Conservation (phyloP, 257 asterid genomes). For the Misopates orontium region DNA sequence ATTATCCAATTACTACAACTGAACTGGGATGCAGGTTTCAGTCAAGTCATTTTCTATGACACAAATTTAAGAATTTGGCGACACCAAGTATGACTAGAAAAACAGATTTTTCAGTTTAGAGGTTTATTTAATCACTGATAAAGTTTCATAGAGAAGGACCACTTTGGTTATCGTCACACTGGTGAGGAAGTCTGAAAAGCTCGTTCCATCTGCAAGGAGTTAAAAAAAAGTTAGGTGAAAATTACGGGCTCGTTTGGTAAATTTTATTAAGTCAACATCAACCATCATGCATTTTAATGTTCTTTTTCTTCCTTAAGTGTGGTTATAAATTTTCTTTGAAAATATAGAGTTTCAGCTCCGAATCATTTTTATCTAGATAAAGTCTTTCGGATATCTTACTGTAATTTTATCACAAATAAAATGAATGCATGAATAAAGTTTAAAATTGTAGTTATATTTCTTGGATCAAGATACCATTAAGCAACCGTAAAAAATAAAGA, state of each 20-base stretch:
- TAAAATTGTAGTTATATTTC: too few species aligned
- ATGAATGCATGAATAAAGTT: too few species aligned
- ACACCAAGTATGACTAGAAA: slow-evolving; percentile 27
- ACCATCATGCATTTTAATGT: too few species aligned
- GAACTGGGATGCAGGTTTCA: slow-evolving; percentile 26
- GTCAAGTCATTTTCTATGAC: slow-evolving; percentile 46
- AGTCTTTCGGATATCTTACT: too few species aligned
- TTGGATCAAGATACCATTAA: too few species aligned
- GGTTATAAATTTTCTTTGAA: too few species aligned
- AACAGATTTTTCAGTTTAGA: neutral
- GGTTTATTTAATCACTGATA: neutral
- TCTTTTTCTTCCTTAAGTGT: too few species aligned
- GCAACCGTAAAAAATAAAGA: too few species aligned
- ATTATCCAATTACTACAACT: neutral
- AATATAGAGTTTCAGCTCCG: too few species aligned
- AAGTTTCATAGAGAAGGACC: slow-evolving; percentile 19
- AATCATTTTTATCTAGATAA: too few species aligned
- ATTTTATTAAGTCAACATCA: neutral
- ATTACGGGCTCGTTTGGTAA: neutral
- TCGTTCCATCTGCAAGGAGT: slow-evolving; percentile 3
- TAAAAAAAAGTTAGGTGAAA: neutral
- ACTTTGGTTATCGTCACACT: neutral
- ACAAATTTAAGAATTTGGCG: slow-evolving; percentile 27
- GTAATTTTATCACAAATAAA: too few species aligned
- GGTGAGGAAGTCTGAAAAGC: neutral